Percentiles rank a stretch among this genome's conserved stretches.
Evolutionary conservation across 2,329 filamentous ascomycete species (phyloP).

Genomic region (Phaeosphaeriaceae sp.): DNA sequence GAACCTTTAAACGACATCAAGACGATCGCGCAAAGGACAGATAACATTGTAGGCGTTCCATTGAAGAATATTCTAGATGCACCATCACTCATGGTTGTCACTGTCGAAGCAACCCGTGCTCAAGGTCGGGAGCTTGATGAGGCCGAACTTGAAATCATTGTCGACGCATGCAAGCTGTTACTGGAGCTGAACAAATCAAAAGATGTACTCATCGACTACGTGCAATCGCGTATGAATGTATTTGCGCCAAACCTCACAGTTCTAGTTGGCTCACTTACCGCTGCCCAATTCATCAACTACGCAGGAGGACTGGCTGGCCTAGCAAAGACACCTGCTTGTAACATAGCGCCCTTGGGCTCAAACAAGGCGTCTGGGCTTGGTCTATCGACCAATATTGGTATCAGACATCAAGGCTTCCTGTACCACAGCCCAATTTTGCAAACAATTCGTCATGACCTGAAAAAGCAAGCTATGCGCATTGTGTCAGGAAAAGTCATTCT

Average conservation of each 20-base stretch:
- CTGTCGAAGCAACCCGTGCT: slow-evolving; percentile 90
- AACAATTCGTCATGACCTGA: slow-evolving; percentile 82
- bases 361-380: slow-evolving; percentile 83
- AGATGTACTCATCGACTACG: slow-evolving; percentile 85
- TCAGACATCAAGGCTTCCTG: slow-evolving; percentile 90
- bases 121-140: slow-evolving; percentile 78
- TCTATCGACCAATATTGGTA: slow-evolving; percentile 88
- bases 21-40: slow-evolving; percentile 72
- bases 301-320: slow-evolving; percentile 87
- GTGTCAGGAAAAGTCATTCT: slow-evolving; percentile 92
- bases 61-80: slow-evolving; percentile 85
- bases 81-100: slow-evolving; percentile 92
- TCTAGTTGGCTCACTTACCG: slow-evolving; percentile 88
- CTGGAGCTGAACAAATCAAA: slow-evolving; percentile 89
- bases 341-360: slow-evolving; percentile 86
- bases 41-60: slow-evolving; percentile 78
- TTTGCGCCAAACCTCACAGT: slow-evolving; percentile 94
- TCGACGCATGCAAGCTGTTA: slow-evolving; percentile 84
- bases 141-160: slow-evolving; percentile 75
- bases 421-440: slow-evolving; percentile 91
- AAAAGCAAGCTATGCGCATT: slow-evolving; percentile 92
- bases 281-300: slow-evolving; percentile 94
- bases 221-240: slow-evolving; percentile 94
- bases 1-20: slow-evolving; percentile 90
- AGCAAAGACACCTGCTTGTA: slow-evolving; percentile 91